Percentiles rank a stretch among this genome's conserved stretches.
phyloP scores from a whole-genome alignment of 495 filamentous ascomycete genomes.

The Tuber indicum region DNA sequence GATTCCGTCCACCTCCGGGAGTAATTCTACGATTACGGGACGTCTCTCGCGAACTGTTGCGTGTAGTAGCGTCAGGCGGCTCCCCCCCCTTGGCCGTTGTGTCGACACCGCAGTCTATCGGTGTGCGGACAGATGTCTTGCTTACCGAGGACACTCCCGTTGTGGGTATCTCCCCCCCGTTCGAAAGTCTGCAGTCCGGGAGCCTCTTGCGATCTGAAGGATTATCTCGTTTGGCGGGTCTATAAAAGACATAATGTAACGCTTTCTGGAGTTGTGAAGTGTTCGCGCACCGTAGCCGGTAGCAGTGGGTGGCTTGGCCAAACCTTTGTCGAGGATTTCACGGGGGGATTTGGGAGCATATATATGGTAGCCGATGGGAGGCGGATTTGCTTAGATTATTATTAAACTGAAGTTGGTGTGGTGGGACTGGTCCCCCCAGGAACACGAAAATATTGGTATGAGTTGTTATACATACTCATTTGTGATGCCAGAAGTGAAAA shows the following conservation, averaged over 20 bases:
- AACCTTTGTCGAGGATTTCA: neutral
- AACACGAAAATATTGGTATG: neutral
- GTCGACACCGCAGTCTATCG: neutral
- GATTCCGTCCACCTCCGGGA: neutral
- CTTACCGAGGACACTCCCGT: neutral
- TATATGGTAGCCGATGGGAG: neutral
- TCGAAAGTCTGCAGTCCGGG: neutral
- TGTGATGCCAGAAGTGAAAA: neutral
- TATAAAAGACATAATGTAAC: neutral
- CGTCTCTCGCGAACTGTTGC: neutral
- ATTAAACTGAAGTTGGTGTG: neutral
- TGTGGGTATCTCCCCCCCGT: neutral
- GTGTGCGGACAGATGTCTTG: neutral
- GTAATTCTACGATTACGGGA: neutral
- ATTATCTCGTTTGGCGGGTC: neutral
- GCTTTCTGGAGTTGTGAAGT: neutral
- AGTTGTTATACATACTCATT: neutral
- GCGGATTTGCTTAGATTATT: too few relatives aligned
- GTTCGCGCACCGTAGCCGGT: neutral
- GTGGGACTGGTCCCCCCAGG: neutral
- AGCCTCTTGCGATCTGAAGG: slow-evolving; percentile 1
- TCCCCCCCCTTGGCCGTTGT: neutral
- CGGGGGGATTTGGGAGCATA: neutral
- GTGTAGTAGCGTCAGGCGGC: neutral
- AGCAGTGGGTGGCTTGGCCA: neutral